Conservation (phyloP, 306 rosid genomes). For the Glycyrrhiza uralensis region DNA sequence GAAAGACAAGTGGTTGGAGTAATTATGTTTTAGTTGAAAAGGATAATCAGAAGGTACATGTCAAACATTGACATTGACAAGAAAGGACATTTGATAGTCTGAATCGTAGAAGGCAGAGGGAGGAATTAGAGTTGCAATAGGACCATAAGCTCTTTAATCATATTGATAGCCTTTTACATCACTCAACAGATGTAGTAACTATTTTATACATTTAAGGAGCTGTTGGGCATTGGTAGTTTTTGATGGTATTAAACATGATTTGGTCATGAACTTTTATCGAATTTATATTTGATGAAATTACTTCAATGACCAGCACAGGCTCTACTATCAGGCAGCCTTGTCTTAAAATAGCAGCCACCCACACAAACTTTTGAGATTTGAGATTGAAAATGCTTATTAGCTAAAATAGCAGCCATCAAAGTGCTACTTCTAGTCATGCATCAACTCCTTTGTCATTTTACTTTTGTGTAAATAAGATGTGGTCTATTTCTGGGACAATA, state of each 20-base stretch:
- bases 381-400: background rate
- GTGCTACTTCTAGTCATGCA: background rate
- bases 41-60: background rate
- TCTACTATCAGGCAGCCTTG: background rate
- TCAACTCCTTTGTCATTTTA: background rate
- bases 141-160: background rate
- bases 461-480: background rate
- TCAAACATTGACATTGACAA: background rate
- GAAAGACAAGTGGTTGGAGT: background rate
- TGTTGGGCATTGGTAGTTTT: background rate
- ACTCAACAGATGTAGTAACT: background rate
- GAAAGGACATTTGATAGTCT: background rate
- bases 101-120: background rate
- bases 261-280: background rate
- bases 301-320: background rate
- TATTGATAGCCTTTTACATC: background rate
- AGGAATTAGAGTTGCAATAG: background rate
- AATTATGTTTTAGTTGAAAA: background rate
- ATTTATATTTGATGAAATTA: background rate
- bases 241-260: background rate
- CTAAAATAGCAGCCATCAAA: background rate
- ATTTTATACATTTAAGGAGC: background rate
- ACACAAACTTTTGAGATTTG: background rate
- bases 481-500: background rate
- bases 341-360: background rate